These are phyloP conservation scores for Fusarium compactum DNA, from an alignment of 2,329 filamentous ascomycete genomes.

Conservation along the genomic window DNA sequence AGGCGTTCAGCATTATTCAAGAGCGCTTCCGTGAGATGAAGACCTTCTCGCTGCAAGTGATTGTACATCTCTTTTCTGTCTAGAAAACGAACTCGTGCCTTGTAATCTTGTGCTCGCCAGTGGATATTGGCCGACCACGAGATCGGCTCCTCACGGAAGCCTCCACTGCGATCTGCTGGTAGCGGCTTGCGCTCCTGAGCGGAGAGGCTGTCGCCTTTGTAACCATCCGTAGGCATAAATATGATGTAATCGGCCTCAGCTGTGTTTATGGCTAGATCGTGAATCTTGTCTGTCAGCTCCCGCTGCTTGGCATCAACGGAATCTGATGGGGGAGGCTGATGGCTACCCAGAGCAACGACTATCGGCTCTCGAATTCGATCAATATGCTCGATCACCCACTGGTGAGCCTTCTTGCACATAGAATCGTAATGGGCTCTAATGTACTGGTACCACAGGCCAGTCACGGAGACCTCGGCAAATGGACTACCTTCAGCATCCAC, in stretches of 20 bases:
- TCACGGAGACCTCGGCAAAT: slow-evolving; percentile 20
- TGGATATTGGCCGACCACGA: slow-evolving; percentile 20
- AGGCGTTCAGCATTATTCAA: slow-evolving; percentile 16
- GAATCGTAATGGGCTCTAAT: slow-evolving; percentile 41
- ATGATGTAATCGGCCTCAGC: slow-evolving; percentile 44
- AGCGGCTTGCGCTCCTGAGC: slow-evolving; percentile 22
- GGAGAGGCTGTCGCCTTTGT: slow-evolving; percentile 38
- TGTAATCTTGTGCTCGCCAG: slow-evolving; percentile 18
- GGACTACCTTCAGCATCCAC: neutral
- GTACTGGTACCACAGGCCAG: slow-evolving; percentile 45
- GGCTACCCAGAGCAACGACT: slow-evolving; percentile 4
- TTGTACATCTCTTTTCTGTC: slow-evolving; percentile 13
- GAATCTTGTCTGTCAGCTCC: slow-evolving; percentile 40
- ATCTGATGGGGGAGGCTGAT: neutral
- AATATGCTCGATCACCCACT: slow-evolving; percentile 44
- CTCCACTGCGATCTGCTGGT: neutral
- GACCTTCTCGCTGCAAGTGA: neutral
- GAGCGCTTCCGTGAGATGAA: neutral
- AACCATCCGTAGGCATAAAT: slow-evolving; percentile 48
- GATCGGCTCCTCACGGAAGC: slow-evolving; percentile 19
- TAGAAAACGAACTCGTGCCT: slow-evolving; percentile 2
- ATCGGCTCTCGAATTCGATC: slow-evolving; percentile 38
- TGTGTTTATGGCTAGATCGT: slow-evolving; percentile 42
- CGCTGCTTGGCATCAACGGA: slow-evolving; percentile 19
- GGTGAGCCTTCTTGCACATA: slow-evolving; percentile 40